phyloP scores from a whole-genome alignment of 129 eudicot species.

The Solidago caesia region DNA sequence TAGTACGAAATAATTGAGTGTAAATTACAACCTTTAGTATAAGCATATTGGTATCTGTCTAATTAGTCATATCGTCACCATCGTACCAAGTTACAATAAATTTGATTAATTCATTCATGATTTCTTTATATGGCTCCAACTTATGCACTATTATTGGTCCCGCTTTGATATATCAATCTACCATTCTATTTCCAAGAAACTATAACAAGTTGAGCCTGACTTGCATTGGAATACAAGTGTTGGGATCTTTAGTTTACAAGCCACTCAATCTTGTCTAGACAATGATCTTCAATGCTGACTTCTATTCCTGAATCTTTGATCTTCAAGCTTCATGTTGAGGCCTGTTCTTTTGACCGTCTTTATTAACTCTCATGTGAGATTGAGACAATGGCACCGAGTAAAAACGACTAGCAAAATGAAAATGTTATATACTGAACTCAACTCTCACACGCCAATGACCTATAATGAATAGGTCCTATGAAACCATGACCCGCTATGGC shows the following conservation, averaged over 20 bases:
- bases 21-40: too few species aligned
- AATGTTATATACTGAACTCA: neutral
- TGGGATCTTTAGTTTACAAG: slow-evolving; percentile 37
- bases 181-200: slow-evolving; percentile 26
- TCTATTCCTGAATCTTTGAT: neutral
- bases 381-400: neutral
- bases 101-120: neutral
- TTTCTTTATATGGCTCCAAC: neutral
- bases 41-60: too few species aligned
- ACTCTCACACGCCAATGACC: neutral
- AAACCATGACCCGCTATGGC: too few species aligned
- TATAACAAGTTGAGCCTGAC: slow-evolving; percentile 35
- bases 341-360: neutral
- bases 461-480: neutral
- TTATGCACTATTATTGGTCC: neutral
- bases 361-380: neutral
- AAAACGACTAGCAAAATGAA: neutral
- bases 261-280: slow-evolving; percentile 31
- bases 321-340: slow-evolving; percentile 15
- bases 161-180: slow-evolving; percentile 2
- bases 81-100: neutral
- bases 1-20: too few species aligned
- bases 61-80: too few species aligned
- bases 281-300: neutral
- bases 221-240: slow-evolving; percentile 65